Evolutionary conservation across 139 green algal genomes (phyloP).

Genomic region (Deuterostichococcus epilithicus): DNA sequence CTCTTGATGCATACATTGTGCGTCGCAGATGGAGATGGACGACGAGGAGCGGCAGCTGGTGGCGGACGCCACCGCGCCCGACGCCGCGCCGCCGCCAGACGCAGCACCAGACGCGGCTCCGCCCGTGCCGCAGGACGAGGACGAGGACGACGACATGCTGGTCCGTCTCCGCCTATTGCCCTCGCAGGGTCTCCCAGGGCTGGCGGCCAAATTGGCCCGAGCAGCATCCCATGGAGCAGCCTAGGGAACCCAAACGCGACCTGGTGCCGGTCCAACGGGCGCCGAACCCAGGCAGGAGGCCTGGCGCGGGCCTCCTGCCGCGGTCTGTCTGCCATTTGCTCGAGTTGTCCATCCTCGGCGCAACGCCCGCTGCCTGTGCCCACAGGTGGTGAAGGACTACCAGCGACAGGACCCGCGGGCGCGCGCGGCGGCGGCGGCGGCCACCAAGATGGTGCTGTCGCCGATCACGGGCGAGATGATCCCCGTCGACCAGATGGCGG

Average conservation of each 20-base stretch:
- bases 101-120: neutral
- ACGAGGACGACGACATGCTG: constrained; percentile 40
- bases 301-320: no score
- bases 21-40: constrained; percentile 67
- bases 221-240: no score
- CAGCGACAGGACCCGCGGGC: constrained; percentile 47
- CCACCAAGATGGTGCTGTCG: constrained; percentile 84
- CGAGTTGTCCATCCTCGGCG: no score
- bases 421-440: constrained; percentile 7
- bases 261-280: no score
- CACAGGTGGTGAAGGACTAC: constrained; percentile 88
- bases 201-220: no score
- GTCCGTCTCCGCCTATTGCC: no score
- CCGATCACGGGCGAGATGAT: constrained; percentile 92
- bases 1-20: neutral
- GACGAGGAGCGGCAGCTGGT: constrained; percentile 84
- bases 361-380: no score
- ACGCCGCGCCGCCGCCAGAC: neutral
- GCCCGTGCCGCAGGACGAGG: constrained; percentile 14
- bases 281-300: no score
- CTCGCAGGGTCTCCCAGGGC: no score
- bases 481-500: constrained; percentile 72
- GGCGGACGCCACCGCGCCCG: constrained; percentile 40
- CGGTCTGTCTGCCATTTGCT: no score
- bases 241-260: no score